Conservation (phyloP, 2,329 filamentous ascomycete species). For the Scedosporium dehoogii region DNA sequence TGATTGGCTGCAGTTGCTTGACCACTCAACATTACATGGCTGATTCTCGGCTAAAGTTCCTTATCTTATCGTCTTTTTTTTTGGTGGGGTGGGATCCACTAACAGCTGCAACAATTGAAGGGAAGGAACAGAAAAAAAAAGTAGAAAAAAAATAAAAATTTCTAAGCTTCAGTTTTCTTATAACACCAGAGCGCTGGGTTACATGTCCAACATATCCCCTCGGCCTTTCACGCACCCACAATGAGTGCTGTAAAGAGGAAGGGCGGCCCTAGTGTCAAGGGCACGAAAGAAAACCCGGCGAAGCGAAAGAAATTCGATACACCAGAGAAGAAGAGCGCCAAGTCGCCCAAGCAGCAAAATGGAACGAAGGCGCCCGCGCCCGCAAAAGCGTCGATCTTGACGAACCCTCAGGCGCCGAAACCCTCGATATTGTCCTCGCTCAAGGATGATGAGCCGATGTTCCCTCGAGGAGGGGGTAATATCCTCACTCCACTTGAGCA, state of each 20-base stretch:
- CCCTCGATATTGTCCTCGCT: constrained; percentile 33
- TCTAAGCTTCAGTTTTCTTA: background rate
- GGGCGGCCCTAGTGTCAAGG: constrained; percentile 4
- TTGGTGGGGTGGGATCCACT: constrained; percentile 2
- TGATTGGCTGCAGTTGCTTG: background rate
- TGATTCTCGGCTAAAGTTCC: background rate
- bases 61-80: constrained; percentile 10
- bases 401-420: constrained; percentile 26
- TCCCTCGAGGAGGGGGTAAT: constrained; percentile 86
- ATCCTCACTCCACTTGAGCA: constrained; percentile 87
- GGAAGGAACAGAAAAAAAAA: constrained; percentile 19
- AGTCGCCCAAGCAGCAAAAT: constrained; percentile 39
- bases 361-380: constrained; percentile 11
- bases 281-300: constrained; percentile 5
- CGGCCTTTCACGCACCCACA: constrained; percentile 16
- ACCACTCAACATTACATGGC: background rate
- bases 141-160: constrained; percentile 21
- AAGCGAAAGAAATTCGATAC: constrained; percentile 44
- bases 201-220: background rate
- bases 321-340: constrained; percentile 39
- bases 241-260: constrained; percentile 38
- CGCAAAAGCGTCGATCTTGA: constrained; percentile 12
- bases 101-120: background rate
- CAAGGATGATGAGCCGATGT: constrained; percentile 77
- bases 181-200: constrained; percentile 10